phyloP scores from a whole-genome alignment of 345 rosid genomes.

The Linum lewisii region DNA sequence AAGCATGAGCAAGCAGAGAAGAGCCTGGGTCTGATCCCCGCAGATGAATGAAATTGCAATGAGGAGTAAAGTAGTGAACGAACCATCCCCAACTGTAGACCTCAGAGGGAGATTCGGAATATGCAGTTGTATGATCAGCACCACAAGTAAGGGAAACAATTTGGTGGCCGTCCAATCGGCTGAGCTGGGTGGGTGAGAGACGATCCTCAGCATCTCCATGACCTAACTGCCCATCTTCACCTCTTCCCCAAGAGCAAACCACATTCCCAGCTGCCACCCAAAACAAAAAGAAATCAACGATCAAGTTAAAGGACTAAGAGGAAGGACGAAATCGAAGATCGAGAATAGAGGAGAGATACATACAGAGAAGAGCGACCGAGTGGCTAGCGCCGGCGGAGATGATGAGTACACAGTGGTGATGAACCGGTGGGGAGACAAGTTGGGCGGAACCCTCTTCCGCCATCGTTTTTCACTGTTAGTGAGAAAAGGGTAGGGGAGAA shows the following conservation, averaged over 20 bases:
- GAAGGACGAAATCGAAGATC: too few species aligned
- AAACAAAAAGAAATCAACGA: neutral
- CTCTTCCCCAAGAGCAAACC: conserved; percentile 95
- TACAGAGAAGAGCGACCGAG: conserved; percentile 89
- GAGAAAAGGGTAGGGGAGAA: neutral
- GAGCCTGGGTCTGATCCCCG: neutral
- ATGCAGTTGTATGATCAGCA: conserved; percentile 91
- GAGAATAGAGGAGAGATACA: conserved; percentile 11
- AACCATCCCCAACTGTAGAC: conserved; percentile 90
- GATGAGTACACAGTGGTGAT: conserved; percentile 48
- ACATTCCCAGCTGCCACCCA: conserved; percentile 61
- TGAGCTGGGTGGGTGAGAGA: conserved; percentile 61
- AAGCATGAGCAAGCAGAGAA: neutral
- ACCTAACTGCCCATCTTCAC: conserved; percentile 98
- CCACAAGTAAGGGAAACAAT: conserved; percentile 73
- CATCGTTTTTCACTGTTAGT: conserved; percentile 19
- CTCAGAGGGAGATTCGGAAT: conserved; percentile 46
- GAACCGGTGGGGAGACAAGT: conserved; percentile 34
- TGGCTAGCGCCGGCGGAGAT: conserved; percentile 97
- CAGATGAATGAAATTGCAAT: neutral
- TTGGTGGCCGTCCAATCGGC: conserved; percentile 56
- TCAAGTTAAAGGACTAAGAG: neutral
- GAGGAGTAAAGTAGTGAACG: conserved; percentile 8
- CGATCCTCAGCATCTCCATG: conserved; percentile 95
- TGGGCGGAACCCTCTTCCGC: conserved; percentile 27